These are phyloP conservation scores for Sonneratia alba DNA, from an alignment of 345 rosid species.

Conservation along the genomic window DNA sequence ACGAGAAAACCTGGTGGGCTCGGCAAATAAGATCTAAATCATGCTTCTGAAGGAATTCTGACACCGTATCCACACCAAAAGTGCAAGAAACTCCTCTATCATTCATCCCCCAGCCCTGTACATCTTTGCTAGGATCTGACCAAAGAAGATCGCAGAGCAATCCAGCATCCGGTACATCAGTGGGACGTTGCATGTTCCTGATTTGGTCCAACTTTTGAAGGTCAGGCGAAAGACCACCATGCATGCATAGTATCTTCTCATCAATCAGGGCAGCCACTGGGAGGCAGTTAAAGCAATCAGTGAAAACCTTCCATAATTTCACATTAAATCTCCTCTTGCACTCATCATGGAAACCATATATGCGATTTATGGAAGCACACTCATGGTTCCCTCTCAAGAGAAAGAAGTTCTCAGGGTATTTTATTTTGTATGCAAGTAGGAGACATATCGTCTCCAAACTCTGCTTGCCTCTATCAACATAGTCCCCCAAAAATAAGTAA, in stretches of 20 bases:
- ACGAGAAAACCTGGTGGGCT: constrained; percentile 68
- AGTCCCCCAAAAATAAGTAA: constrained; percentile 76
- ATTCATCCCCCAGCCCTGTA: constrained; percentile 77
- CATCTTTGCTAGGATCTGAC: constrained; percentile 76
- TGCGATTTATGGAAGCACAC: constrained; percentile 46
- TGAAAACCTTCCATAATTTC: constrained; percentile 50
- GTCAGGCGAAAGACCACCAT: constrained; percentile 80
- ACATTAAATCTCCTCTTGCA: constrained; percentile 79
- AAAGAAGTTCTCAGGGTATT: constrained; percentile 38
- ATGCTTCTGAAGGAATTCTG: constrained; percentile 64
- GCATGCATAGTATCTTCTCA: constrained; percentile 89
- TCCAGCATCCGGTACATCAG: constrained; percentile 73
- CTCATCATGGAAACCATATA: constrained; percentile 45
- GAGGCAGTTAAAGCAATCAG: constrained; percentile 34
- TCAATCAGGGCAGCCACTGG: constrained; percentile 48
- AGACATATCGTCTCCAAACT: constrained; percentile 43
- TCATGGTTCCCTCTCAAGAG: constrained; percentile 44
- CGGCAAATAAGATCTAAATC: constrained; percentile 83
- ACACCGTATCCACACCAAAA: constrained; percentile 52
- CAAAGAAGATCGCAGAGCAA: constrained; percentile 83
- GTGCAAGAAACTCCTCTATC: constrained; percentile 82
- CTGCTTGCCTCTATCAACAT: constrained; percentile 66
- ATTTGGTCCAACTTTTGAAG: constrained; percentile 53
- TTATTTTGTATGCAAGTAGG: constrained; percentile 35
- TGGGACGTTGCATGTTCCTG: constrained; percentile 55